Evolutionary conservation across 2,329 filamentous ascomycete species (phyloP), one percentile per base, ranked within the genome.

Genomic region (Diaporthe humulicola): DNA sequence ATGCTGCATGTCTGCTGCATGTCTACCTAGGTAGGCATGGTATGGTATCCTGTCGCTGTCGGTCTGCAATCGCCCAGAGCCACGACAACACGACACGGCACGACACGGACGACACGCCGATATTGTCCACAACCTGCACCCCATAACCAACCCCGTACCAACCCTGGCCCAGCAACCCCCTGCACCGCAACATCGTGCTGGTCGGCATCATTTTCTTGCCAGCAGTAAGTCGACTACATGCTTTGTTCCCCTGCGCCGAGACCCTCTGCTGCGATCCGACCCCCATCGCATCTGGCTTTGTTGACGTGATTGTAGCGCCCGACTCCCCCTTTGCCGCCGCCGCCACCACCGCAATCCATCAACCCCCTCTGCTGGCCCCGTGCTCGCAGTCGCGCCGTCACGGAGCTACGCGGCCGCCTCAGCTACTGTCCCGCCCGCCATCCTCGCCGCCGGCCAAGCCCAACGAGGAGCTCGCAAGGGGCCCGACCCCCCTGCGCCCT

Each of bases 261-360:
- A 48, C 58, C 30, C 30, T 33, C 61, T 64, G 45, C 25, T 45
- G 57, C 50, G 57, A 45, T 22, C 38, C 33, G 36, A 45, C 19
- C 45, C n/a, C 33, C 70, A 64, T 72, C 70, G 73, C 73, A 73
- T 60, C 66, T 73, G 70, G 60, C 70, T 56, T 74, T 61, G 57
- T 75, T 73, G 73, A 69, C 70, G 73, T 75, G 73, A 75, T 75
- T 64, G 60, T 71, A 73, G 73, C 61, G 64, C 60, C 70, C 57
- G 50, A 33, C 54, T 28, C 28, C 42, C 70, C 36, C 57, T 40
- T 64, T n/a, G n/a, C n/a, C n/a, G 60, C 60, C 60, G 28, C 36
- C 15, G 10, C 58, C 33, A 30, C 61, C 48, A 52, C 56, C 70
- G 22, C 57, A 9, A 36, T 42, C 71, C 14, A 36, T 42, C 71